Conservation (phyloP, 768 basidiomycete genomes). For the Hericium erinaceus region DNA sequence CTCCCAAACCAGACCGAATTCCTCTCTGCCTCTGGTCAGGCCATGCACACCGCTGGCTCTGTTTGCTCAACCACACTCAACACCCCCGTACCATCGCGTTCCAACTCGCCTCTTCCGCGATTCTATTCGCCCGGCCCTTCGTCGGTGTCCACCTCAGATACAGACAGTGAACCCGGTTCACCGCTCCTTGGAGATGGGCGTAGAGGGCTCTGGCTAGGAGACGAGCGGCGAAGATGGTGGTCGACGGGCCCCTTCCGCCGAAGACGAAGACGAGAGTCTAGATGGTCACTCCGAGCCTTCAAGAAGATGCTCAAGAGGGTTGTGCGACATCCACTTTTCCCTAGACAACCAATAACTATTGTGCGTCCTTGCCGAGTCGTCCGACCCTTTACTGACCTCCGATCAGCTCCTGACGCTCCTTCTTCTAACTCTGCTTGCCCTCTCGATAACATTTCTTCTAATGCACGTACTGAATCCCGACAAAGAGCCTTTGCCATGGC, state of each 20-base stretch:
- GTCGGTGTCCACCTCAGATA: constrained; percentile 50
- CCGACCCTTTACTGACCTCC: background rate
- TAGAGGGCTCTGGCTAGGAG: constrained; percentile 15
- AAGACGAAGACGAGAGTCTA: constrained; percentile 38
- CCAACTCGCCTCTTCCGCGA: constrained; percentile 49
- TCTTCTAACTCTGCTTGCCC: constrained; percentile 71
- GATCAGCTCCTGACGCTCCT: constrained; percentile 58
- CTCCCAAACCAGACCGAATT: background rate
- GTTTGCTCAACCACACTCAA: constrained; percentile 23
- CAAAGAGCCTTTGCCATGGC: constrained; percentile 91
- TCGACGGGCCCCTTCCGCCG: constrained; percentile 30
- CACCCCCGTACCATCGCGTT: constrained; percentile 55
- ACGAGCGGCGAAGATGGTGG: constrained; percentile 54
- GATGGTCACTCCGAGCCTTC: constrained; percentile 36
- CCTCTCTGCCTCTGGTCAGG: background rate
- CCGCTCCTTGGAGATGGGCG: constrained; percentile 31
- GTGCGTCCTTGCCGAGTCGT: constrained; percentile 33
- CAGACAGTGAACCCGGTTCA: constrained; percentile 46
- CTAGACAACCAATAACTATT: constrained; percentile 72
- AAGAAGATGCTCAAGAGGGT: constrained; percentile 48
- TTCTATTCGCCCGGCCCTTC: constrained; percentile 39
- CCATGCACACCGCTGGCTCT: constrained; percentile 11
- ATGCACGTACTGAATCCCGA: constrained; percentile 94
- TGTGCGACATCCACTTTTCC: constrained; percentile 67
- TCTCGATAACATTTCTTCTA: constrained; percentile 76